A percentile compares a stretch with the other conserved stretches of the same genome.
Evolutionary conservation across 805 yeast genomes (phyloP).

Genomic region (Metschnikowia kunwiensis): DNA sequence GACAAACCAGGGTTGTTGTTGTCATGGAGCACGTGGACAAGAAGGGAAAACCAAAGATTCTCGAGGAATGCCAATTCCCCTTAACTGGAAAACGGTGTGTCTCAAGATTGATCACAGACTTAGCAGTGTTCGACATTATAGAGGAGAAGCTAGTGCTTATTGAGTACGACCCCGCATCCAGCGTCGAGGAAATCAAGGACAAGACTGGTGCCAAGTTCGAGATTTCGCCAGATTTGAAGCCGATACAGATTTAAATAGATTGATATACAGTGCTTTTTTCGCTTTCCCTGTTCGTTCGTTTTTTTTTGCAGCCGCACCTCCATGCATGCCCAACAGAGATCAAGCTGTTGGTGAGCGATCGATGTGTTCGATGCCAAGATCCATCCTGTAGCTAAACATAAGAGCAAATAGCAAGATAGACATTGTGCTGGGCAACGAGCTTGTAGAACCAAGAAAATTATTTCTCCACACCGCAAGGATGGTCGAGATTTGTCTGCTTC

Average conservation of each 20-base stretch:
- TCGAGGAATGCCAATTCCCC: slow-evolving; percentile 43
- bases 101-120: slow-evolving; percentile 44
- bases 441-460: too few species aligned
- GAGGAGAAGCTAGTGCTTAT: slow-evolving; percentile 35
- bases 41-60: slow-evolving; percentile 46
- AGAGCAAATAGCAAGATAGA: too few species aligned
- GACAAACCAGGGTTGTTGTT: slow-evolving; percentile 43
- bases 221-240: slow-evolving; percentile 27
- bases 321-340: too few species aligned
- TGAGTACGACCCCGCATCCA: slow-evolving; percentile 41
- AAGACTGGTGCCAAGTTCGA: slow-evolving; percentile 42
- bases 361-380: too few species aligned
- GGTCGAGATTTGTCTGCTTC: too few species aligned
- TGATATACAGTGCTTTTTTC: too few species aligned
- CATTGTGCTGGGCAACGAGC: too few species aligned
- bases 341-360: too few species aligned
- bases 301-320: too few species aligned
- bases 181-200: slow-evolving; percentile 36
- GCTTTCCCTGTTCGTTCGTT: too few species aligned
- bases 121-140: slow-evolving; percentile 48
- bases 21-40: slow-evolving; percentile 48
- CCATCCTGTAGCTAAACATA: too few species aligned
- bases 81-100: slow-evolving; percentile 47
- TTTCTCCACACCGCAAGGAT: too few species aligned
- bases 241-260: slow-evolving; percentile 7